phyloP scores from a whole-genome alignment of 2,329 filamentous ascomycete genomes.

The Neobulgaria alba region DNA sequence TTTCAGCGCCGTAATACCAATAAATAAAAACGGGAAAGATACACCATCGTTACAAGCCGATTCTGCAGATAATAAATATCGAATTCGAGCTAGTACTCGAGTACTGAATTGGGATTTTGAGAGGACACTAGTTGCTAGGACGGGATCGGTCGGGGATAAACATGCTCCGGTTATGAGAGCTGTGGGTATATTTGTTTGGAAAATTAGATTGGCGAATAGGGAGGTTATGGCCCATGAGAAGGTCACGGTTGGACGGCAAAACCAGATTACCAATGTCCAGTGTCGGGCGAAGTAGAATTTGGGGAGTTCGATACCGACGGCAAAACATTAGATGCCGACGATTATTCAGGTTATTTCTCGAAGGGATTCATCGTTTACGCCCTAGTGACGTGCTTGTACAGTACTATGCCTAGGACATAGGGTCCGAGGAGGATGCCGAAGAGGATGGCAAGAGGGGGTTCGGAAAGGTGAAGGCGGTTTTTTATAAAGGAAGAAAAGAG shows the following conservation, averaged over 20 bases:
- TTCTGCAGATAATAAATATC: conserved; percentile 43
- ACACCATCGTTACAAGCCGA: conserved; percentile 48
- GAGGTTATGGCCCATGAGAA: conserved; percentile 18
- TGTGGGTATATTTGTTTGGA: conserved; percentile 36
- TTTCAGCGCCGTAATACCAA: conserved; percentile 39
- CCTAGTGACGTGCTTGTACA: conserved; percentile 55
- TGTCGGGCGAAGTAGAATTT: conserved; percentile 29
- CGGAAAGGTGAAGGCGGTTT: no score
- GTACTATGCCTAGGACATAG: conserved; percentile 54
- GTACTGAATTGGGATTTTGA: conserved; percentile 43
- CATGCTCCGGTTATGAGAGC: conserved; percentile 45
- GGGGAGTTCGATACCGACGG: conserved; percentile 63
- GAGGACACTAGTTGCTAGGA: conserved; percentile 44
- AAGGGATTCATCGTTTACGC: conserved; percentile 55
- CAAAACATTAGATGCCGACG: conserved; percentile 65
- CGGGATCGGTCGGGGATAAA: conserved; percentile 48
- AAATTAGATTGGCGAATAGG: conserved; percentile 37
- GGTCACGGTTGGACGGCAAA: conserved; percentile 23
- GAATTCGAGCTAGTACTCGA: conserved; percentile 41
- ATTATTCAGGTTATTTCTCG: conserved; percentile 65
- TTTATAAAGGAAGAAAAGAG: no score
- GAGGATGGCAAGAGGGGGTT: conserved; percentile 52
- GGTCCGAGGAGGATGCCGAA: conserved; percentile 65
- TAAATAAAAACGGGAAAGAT: conserved; percentile 47
- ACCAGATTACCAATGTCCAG: conserved; percentile 22